Conservation (phyloP, 805 yeast species). For the Saturnispora diversa region DNA sequence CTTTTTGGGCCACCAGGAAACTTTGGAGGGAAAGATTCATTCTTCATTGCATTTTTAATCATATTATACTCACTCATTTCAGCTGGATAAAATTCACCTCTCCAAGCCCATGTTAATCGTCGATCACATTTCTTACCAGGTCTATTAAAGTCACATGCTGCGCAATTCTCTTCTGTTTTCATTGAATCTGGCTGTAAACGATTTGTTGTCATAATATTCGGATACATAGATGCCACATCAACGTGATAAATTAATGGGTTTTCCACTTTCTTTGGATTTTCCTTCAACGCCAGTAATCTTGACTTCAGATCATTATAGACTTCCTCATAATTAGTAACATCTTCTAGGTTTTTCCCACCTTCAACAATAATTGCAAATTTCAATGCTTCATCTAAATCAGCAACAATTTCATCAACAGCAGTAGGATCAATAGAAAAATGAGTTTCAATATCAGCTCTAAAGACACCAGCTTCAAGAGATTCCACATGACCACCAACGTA, state of each 20-base stretch:
- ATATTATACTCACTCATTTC: conserved; percentile 83
- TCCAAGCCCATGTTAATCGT: conserved; percentile 92
- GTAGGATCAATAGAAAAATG: conserved; percentile 73
- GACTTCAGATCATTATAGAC: conserved; percentile 50
- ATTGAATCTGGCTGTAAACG: conserved; percentile 97
- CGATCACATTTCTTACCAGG: conserved; percentile 94
- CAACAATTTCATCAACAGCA: conserved; percentile 71
- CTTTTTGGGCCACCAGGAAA: conserved; percentile 49
- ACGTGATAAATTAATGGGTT: conserved; percentile 90
- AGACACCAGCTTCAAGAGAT: conserved; percentile 95
- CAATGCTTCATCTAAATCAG: conserved; percentile 66
- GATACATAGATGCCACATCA: conserved; percentile 99
- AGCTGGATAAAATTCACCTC: conserved; percentile 93
- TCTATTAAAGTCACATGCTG: conserved; percentile 92
- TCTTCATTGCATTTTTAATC: conserved; percentile 76
- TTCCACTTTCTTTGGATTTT: conserved; percentile 60
- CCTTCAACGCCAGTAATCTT: conserved; percentile 49
- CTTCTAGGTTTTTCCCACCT: conserved; percentile 60
- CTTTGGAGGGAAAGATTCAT: conserved; percentile 65
- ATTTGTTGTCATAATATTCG: conserved; percentile 96
- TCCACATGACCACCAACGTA: conserved; percentile 99
- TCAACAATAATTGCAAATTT: conserved; percentile 81
- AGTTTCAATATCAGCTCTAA: conserved; percentile 75
- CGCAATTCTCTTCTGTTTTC: conserved; percentile 92
- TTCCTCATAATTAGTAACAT: conserved; percentile 74